Evolutionary conservation across 2,329 filamentous ascomycete species (phyloP).

Genomic region (Alternaria gansuensis): DNA sequence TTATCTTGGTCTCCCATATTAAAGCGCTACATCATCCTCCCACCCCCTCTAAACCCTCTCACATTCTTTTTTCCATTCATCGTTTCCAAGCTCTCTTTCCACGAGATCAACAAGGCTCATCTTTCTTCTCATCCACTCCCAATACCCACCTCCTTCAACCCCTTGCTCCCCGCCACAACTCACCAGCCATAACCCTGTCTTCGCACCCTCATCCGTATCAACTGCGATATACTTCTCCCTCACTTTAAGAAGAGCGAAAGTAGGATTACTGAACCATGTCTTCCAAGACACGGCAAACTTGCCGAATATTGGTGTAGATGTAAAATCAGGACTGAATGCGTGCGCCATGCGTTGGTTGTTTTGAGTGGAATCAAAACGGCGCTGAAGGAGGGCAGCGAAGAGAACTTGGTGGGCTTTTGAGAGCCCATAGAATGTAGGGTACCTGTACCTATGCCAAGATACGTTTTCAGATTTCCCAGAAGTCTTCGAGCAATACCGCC

Average conservation of each 20-base stretch:
- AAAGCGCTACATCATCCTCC: slow-evolving; percentile 19
- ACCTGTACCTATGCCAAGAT: slow-evolving; percentile 2
- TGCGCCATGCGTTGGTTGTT: slow-evolving; percentile 13
- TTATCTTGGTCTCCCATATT: background rate
- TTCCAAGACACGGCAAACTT: slow-evolving; percentile 23
- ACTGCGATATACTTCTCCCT: slow-evolving; percentile 22
- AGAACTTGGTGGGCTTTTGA: slow-evolving; percentile 31
- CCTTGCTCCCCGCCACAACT: slow-evolving; percentile 12
- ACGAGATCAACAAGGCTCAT: slow-evolving; percentile 25
- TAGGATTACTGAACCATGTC: slow-evolving; percentile 22
- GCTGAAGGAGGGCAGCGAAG: slow-evolving; percentile 21
- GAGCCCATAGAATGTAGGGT: slow-evolving; percentile 11
- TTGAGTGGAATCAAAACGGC: slow-evolving; percentile 8
- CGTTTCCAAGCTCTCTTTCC: slow-evolving; percentile 10
- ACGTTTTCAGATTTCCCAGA: background rate
- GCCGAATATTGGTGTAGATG: slow-evolving; percentile 22
- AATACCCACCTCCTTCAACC: slow-evolving; percentile 20
- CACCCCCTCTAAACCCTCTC: slow-evolving; percentile 19
- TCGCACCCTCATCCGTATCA: slow-evolving; percentile 23
- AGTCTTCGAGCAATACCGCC: background rate
- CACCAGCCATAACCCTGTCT: slow-evolving; percentile 28
- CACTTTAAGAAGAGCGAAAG: slow-evolving; percentile 21
- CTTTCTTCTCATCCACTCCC: slow-evolving; percentile 20
- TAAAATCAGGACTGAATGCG: slow-evolving; percentile 24
- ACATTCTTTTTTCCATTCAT: slow-evolving; percentile 5